Conservation (phyloP, 148 eudicot species). For the Rhododendron williamsianum region DNA sequence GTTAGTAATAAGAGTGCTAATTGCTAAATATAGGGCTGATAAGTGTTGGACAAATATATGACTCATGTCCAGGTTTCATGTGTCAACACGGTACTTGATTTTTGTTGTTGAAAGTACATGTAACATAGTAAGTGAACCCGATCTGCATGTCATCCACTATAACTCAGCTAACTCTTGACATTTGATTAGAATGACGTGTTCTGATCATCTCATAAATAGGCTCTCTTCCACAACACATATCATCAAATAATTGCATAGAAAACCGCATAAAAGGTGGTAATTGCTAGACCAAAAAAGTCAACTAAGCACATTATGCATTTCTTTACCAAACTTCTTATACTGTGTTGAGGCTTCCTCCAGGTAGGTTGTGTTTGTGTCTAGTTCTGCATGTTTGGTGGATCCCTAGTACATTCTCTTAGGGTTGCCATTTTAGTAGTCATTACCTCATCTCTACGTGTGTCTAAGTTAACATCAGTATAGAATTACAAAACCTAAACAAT, state of each 20-base stretch:
- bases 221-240: no score
- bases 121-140: neutral
- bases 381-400: neutral
- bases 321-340: neutral
- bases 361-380: neutral
- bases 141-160: no score
- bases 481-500: conserved; percentile 9
- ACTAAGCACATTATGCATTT: neutral
- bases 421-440: neutral
- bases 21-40: neutral
- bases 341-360: neutral
- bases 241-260: neutral
- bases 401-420: neutral
- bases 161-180: neutral
- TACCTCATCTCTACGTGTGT: neutral
- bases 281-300: neutral
- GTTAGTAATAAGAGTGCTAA: neutral
- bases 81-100: neutral
- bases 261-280: neutral
- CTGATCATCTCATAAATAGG: neutral
- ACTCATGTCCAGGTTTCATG: neutral
- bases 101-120: neutral
- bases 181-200: neutral
- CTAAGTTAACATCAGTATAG: neutral
- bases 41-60: neutral